Percentiles rank a stretch among this genome's conserved stretches.
These are phyloP conservation scores for Aspergillus heteromorphus DNA, from an alignment of 495 filamentous ascomycete species.

Conservation along the genomic window DNA sequence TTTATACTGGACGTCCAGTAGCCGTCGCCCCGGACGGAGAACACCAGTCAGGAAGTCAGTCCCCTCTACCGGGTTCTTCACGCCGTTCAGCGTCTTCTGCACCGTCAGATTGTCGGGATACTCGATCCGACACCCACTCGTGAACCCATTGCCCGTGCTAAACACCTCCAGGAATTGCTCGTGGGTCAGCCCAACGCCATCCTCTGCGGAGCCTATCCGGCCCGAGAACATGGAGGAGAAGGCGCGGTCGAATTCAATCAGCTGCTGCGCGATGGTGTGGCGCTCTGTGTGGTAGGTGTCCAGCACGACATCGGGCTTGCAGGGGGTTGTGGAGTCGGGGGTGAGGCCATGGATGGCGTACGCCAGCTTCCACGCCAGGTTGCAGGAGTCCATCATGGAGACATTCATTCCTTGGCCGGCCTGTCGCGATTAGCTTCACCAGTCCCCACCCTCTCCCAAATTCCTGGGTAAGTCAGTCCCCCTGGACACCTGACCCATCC, in stretches of 20 bases:
- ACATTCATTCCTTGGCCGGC: conserved; percentile 90
- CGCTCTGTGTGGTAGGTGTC: conserved; percentile 68
- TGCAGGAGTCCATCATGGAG: conserved; percentile 76
- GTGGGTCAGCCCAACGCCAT: conserved; percentile 37
- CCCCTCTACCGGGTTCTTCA: conserved; percentile 26
- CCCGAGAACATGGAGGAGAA: conserved; percentile 51
- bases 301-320: conserved; percentile 50
- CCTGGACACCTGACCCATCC: no score
- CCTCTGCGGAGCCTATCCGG: conserved; percentile 35
- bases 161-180: conserved; percentile 49
- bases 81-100: conserved; percentile 15
- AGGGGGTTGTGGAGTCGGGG: conserved; percentile 13
- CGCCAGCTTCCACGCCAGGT: conserved; percentile 81
- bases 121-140: conserved; percentile 43
- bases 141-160: conserved; percentile 41
- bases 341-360: conserved; percentile 62
- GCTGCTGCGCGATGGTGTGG: conserved; percentile 60
- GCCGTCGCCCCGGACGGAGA: conserved; percentile 26
- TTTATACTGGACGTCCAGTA: conserved; percentile 31
- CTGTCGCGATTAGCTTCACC: conserved; percentile 26
- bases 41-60: conserved; percentile 44
- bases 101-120: conserved; percentile 40
- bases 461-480: no score
- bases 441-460: no score
- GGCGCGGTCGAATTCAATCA: conserved; percentile 66